Evolutionary conservation across 75 land plant genomes (phyloP), one percentile per base, ranked within the genome.

Genomic region (Larix kaempferi): DNA sequence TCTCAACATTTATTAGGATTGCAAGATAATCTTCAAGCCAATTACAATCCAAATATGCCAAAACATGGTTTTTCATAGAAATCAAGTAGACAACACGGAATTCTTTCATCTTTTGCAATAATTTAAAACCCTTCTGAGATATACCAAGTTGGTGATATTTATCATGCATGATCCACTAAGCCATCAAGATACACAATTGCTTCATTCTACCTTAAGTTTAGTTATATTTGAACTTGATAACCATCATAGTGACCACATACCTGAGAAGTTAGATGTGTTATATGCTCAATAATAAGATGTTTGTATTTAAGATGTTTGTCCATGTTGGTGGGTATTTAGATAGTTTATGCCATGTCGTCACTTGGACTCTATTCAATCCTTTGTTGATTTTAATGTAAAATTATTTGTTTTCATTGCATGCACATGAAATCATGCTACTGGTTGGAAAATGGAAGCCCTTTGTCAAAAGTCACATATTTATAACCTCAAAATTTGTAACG

Each of bases 401-500:
- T 62, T 62, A 8, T 0, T 62, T 26, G 65, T 66, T 66, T 44
- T 39, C 4, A 26, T 77, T 77, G 25, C 74, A 77, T 52, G 78
- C 78, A 59, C 78, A 77, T 11, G 4, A 5, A 49, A 65, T 77
- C 67, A 77, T 77, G 74, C 74, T 77, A 13, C 17, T 77, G 67
- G 78, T 75, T 21, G 65, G 33, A 29, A 54, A 76, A 16, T 29
- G 8, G 2, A 64, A 27, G 67, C 25, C 67, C 78, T 26, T 17
- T 22, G 5, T 21, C 54, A 65, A 62, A 16, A 17, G 26, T 19
- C 1, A 0, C 72, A 49, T 23, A 39, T 16, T 61, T 27, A 14
- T 77, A 52, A 12, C 52, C 14, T 61, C 78, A 77, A 77, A 62
- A 19, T 26, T 37, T 49, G 19, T 27, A 7, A 57, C 58, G 64